phyloP scores from a whole-genome alignment of 2,329 filamentous ascomycete species.

The Incumbomyces lentus region DNA sequence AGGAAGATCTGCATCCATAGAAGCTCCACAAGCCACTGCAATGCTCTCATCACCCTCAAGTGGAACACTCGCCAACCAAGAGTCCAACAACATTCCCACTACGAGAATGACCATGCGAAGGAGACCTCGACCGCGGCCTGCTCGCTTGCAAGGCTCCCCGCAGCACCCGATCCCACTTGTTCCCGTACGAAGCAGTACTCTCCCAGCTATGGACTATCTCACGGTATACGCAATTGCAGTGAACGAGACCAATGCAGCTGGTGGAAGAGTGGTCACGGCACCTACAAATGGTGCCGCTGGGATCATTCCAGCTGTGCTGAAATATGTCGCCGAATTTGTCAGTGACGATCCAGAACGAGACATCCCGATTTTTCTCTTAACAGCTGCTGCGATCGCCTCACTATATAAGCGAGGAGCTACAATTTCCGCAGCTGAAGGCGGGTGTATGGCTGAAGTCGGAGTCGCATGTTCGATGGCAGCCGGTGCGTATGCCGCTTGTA shows the following conservation, averaged over 20 bases:
- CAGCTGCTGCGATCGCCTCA: slow-evolving; percentile 15
- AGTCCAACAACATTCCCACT: neutral
- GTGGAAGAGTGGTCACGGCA: slow-evolving; percentile 11
- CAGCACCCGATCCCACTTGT: slow-evolving; percentile 12
- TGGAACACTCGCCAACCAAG: neutral
- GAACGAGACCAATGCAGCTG: slow-evolving; percentile 15
- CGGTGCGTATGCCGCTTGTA: slow-evolving; percentile 17
- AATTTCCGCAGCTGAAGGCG: slow-evolving; percentile 17
- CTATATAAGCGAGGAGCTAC: slow-evolving; percentile 17
- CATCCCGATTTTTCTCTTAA: slow-evolving; percentile 15
- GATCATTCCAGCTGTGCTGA: slow-evolving; percentile 17
- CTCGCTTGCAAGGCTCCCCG: slow-evolving; percentile 11
- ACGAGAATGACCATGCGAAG: slow-evolving; percentile 3
- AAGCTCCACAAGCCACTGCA: neutral
- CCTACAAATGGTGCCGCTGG: slow-evolving; percentile 15
- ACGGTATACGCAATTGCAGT: slow-evolving; percentile 16
- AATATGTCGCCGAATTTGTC: slow-evolving; percentile 16
- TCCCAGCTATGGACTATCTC: slow-evolving; percentile 16
- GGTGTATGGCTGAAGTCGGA: slow-evolving; percentile 18
- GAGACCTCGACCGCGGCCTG: slow-evolving; percentile 2
- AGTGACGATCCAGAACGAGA: slow-evolving; percentile 17
- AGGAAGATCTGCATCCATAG: neutral
- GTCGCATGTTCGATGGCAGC: slow-evolving; percentile 18
- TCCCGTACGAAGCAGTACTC: slow-evolving; percentile 11
- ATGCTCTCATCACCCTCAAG: slow-evolving; percentile 1